Evolutionary conservation across 345 rosid genomes (phyloP).

Genomic region (Brassica incana): DNA sequence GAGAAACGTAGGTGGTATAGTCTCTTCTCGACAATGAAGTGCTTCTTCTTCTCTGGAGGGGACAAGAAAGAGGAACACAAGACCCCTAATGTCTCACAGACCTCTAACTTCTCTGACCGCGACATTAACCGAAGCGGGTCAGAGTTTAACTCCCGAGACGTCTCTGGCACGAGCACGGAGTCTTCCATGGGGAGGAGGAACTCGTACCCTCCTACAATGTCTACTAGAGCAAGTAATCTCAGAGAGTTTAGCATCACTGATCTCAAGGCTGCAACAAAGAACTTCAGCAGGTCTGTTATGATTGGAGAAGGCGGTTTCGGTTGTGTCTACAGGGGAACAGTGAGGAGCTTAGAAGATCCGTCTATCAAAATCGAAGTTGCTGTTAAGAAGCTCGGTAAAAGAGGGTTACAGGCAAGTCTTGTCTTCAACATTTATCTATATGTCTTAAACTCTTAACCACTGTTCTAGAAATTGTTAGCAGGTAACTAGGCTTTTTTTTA

Average conservation of each 20-base stretch:
- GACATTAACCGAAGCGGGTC: constrained; percentile 56
- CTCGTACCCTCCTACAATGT: constrained; percentile 49
- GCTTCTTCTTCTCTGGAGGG: constrained; percentile 57
- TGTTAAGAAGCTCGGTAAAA: constrained; percentile 79
- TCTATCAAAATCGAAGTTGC: constrained; percentile 70
- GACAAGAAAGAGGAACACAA: constrained; percentile 58
- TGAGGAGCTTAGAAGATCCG: constrained; percentile 57
- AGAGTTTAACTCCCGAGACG: constrained; percentile 62
- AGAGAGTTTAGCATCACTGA: constrained; percentile 74
- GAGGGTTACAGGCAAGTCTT: constrained; percentile 70
- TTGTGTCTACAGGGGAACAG: constrained; percentile 67
- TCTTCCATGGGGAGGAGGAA: constrained; percentile 66
- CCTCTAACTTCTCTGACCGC: constrained; percentile 45
- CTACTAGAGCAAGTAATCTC: constrained; percentile 60
- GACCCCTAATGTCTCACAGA: constrained; percentile 46
- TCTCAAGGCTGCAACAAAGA: constrained; percentile 79
- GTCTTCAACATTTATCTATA: too few relatives aligned
- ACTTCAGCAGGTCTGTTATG: constrained; percentile 79
- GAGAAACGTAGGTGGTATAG: constrained; percentile 22
- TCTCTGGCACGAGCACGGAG: constrained; percentile 54
- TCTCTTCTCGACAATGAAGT: constrained; percentile 57
- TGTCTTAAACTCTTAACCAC: too few relatives aligned
- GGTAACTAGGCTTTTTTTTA: too few relatives aligned
- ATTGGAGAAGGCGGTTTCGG: constrained; percentile 97
- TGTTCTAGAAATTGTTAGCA: too few relatives aligned